phyloP scores from a whole-genome alignment of 2,329 filamentous ascomycete genomes.

The Aciculosporium take region DNA sequence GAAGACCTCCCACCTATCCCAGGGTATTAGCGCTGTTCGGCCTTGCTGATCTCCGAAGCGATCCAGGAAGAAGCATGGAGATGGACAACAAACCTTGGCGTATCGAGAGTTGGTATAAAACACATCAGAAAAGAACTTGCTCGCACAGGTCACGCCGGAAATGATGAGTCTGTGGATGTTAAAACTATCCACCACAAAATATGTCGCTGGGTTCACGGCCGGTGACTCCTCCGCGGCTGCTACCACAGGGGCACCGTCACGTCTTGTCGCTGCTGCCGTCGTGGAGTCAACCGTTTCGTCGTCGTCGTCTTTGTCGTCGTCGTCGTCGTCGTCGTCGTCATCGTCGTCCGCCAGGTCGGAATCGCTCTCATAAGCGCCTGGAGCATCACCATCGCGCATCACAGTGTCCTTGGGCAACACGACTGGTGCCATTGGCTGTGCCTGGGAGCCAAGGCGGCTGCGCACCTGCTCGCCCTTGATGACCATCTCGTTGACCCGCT shows the following conservation, averaged over 20 bases:
- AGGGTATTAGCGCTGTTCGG: slow-evolving; percentile 8
- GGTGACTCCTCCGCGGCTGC: slow-evolving; percentile 13
- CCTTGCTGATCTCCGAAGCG: background rate
- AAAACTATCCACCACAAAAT: slow-evolving; percentile 95
- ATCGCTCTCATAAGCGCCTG: slow-evolving; percentile 30
- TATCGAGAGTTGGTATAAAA: slow-evolving; percentile 99
- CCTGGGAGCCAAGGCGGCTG: slow-evolving; percentile 11
- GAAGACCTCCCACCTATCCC: slow-evolving; percentile 76
- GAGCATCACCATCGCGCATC: slow-evolving; percentile 14
- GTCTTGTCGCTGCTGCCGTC: slow-evolving; percentile 11
- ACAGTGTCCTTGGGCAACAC: slow-evolving; percentile 14
- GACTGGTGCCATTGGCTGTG: slow-evolving; percentile 6
- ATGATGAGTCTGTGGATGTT: slow-evolving; percentile 97
- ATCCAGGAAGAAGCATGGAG: background rate
- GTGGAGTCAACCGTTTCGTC: slow-evolving; percentile 20
- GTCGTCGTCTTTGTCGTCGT: slow-evolving; percentile 29
- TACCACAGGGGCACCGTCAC: slow-evolving; percentile 12
- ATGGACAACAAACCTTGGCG: slow-evolving; percentile 62
- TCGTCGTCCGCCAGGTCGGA: slow-evolving; percentile 37
- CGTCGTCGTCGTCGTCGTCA: slow-evolving; percentile 28
- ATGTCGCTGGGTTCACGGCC: slow-evolving; percentile 29
- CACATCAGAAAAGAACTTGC: slow-evolving; percentile 98
- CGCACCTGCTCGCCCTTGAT: slow-evolving; percentile 48
- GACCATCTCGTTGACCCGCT: slow-evolving; percentile 74
- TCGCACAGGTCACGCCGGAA: slow-evolving; percentile 91